Conservation (phyloP, 164 flowering plant genomes). For the Taxillus chinensis region DNA sequence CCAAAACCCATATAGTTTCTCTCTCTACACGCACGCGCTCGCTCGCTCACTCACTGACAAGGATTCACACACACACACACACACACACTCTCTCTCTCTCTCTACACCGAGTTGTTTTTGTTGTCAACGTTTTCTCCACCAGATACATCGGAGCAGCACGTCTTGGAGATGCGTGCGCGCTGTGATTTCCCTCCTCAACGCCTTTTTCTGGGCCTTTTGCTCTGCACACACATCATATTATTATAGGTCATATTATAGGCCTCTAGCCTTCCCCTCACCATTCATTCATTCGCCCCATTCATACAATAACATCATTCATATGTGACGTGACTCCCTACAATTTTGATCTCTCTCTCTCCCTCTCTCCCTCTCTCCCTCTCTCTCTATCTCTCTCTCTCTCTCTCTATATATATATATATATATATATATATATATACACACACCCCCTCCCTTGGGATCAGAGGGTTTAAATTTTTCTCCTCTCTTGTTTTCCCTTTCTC, state of each 20-base stretch:
- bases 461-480: not conserved
- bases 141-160: slow-evolving; percentile 20
- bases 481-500: not conserved
- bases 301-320: too few relatives aligned
- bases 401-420: too few relatives aligned
- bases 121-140: slow-evolving; percentile 19
- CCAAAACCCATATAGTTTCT: slow-evolving; percentile 6
- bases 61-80: too few relatives aligned
- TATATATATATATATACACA: too few relatives aligned
- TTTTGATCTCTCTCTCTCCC: slow-evolving; percentile 11
- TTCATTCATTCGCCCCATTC: too few relatives aligned
- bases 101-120: not conserved
- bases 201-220: slow-evolving; percentile 3
- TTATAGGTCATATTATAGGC: too few relatives aligned
- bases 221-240: not conserved
- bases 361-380: too few relatives aligned
- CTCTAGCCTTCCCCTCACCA: too few relatives aligned
- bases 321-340: not conserved
- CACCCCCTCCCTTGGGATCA: not conserved
- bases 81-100: slow-evolving; percentile 6
- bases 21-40: slow-evolving; percentile 6
- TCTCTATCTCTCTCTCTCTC: too few relatives aligned
- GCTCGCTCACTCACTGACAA: too few relatives aligned
- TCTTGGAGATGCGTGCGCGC: slow-evolving; percentile 18
- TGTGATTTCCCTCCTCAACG: not conserved